Percentiles rank a stretch among this genome's conserved stretches.
These are phyloP conservation scores for Candida patagonica DNA, from an alignment of 805 yeast species.

Conservation along the genomic window DNA sequence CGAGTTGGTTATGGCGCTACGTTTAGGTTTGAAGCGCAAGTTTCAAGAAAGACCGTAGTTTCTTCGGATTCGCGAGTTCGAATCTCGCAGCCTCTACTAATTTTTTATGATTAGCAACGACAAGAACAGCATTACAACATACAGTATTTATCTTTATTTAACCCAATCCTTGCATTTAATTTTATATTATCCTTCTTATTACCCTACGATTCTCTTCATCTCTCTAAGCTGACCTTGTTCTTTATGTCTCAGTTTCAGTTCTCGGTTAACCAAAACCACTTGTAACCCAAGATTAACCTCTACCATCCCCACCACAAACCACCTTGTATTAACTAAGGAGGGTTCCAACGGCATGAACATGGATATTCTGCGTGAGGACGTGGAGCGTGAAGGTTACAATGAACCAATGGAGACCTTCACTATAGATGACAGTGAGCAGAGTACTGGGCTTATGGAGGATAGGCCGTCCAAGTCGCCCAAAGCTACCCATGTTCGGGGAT, in stretches of 20 bases:
- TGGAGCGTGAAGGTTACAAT: not conserved
- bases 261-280: too few relatives aligned
- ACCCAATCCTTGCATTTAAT: too few relatives aligned
- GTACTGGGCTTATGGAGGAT: not conserved
- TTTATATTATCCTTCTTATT: too few relatives aligned
- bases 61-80: slow-evolving; percentile 34
- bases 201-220: too few relatives aligned
- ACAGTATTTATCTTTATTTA: too few relatives aligned
- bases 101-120: slow-evolving; percentile 12
- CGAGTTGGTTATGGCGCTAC: slow-evolving; percentile 35
- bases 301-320: too few relatives aligned
- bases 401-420: not conserved
- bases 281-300: too few relatives aligned
- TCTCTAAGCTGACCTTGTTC: too few relatives aligned
- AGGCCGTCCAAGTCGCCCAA: not conserved
- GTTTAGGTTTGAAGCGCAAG: slow-evolving; percentile 24
- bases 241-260: too few relatives aligned
- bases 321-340: too few relatives aligned
- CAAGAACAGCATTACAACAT: too few relatives aligned
- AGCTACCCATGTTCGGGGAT: not conserved
- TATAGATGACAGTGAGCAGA: slow-evolving; percentile 4
- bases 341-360: too few relatives aligned
- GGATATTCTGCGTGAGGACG: not conserved
- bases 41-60: slow-evolving; percentile 27
- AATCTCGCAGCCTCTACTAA: slow-evolving; percentile 31